phyloP scores from a whole-genome alignment of 768 basidiomycete species.

The Cyclocybe cylindracea region DNA sequence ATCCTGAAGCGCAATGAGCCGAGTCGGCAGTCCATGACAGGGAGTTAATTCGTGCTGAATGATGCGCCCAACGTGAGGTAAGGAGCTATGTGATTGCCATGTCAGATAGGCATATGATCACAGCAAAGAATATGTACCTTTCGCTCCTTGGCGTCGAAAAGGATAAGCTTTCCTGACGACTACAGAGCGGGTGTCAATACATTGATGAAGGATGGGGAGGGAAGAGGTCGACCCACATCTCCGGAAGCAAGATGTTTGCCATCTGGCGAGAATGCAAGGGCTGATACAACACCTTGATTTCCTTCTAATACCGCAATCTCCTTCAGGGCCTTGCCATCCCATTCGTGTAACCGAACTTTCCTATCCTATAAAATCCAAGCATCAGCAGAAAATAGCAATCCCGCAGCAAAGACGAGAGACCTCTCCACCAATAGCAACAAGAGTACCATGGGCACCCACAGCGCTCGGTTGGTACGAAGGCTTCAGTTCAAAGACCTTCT shows the following conservation, averaged over 20 bases:
- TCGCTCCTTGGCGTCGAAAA: constrained; percentile 71
- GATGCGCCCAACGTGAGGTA: constrained; percentile 84
- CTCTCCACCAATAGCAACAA: constrained; percentile 77
- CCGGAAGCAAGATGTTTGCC: constrained; percentile 77
- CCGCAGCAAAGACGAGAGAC: constrained; percentile 37
- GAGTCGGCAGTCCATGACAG: constrained; percentile 77
- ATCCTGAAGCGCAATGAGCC: constrained; percentile 80
- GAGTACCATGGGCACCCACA: constrained; percentile 49
- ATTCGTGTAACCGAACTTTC: constrained; percentile 73
- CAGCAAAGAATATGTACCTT: constrained; percentile 40
- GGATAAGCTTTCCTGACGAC: constrained; percentile 79
- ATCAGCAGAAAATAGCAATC: neutral
- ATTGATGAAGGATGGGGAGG: neutral
- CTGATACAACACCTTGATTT: constrained; percentile 70
- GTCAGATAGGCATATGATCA: neutral
- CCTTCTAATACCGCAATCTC: constrained; percentile 61
- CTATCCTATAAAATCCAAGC: constrained; percentile 50
- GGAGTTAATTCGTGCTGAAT: constrained; percentile 78
- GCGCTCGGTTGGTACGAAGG: constrained; percentile 55
- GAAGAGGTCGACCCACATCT: constrained; percentile 61
- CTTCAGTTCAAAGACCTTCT: constrained; percentile 59
- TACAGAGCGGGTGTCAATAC: constrained; percentile 26
- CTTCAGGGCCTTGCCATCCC: constrained; percentile 65
- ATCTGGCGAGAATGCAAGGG: constrained; percentile 80
- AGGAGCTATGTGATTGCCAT: constrained; percentile 43